Percentiles rank a stretch among this genome's conserved stretches.
These are phyloP conservation scores for Articulospora tetracladia DNA, from an alignment of 495 filamentous ascomycete species.

Conservation along the genomic window DNA sequence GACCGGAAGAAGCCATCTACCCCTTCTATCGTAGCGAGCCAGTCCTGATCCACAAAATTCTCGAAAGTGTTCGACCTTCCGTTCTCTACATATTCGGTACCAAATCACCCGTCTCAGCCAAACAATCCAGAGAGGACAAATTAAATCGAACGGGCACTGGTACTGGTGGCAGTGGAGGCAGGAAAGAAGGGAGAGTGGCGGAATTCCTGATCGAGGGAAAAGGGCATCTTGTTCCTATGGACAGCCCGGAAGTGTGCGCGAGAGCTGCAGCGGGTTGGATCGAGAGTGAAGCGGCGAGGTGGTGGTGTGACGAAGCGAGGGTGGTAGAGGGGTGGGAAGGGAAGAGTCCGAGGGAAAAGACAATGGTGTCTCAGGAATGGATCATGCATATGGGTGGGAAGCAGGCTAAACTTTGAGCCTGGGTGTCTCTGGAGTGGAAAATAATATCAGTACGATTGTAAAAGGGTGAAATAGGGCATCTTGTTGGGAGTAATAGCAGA, in stretches of 20 bases:
- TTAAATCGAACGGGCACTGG: conserved; percentile 54
- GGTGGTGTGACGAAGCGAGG: neutral
- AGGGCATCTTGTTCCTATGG: conserved; percentile 82
- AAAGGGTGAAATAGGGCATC: too few species aligned
- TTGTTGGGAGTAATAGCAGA: too few species aligned
- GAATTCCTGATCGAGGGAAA: conserved; percentile 57
- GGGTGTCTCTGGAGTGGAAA: too few species aligned
- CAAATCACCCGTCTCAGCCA: conserved; percentile 52
- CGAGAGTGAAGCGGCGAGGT: conserved; percentile 54
- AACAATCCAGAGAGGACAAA: neutral
- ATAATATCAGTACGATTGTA: too few species aligned
- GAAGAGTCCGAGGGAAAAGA: neutral
- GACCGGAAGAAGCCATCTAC: neutral
- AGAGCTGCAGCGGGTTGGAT: conserved; percentile 58
- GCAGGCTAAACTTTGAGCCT: too few species aligned
- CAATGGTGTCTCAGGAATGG: neutral
- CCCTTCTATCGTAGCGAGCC: conserved; percentile 8
- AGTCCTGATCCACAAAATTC: conserved; percentile 40
- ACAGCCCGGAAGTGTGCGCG: conserved; percentile 59
- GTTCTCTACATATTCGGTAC: conserved; percentile 77
- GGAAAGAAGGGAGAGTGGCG: conserved; percentile 55
- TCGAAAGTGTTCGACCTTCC: conserved; percentile 67
- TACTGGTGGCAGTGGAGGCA: conserved; percentile 60
- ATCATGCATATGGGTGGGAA: neutral
- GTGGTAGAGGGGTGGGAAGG: neutral